phyloP scores from a whole-genome alignment of 495 filamentous ascomycete species.

The Podospora sp. region DNA sequence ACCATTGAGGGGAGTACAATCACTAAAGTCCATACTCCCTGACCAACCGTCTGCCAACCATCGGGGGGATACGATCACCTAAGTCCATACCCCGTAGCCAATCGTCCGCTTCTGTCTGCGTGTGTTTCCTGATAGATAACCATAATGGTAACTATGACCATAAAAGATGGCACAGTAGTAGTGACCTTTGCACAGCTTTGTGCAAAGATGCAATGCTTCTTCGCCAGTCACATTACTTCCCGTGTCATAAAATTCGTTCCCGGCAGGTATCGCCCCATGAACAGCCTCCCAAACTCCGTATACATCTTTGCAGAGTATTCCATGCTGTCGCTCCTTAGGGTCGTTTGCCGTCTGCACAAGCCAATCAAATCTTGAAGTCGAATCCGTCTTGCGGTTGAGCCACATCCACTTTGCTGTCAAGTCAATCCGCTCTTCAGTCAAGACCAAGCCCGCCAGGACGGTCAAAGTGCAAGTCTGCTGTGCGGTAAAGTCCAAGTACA shows the following conservation, averaged over 20 bases:
- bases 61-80: too few species aligned
- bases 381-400: neutral
- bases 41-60: neutral
- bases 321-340: neutral
- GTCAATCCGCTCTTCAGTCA: neutral
- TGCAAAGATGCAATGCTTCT: slow-evolving; percentile 5
- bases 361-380: neutral
- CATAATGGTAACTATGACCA: slow-evolving; percentile 5
- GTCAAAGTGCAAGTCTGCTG: neutral
- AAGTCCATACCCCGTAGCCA: neutral
- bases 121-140: neutral
- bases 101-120: neutral
- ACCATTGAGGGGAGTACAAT: too few species aligned
- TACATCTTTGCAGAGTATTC: neutral
- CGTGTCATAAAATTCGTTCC: neutral
- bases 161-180: slow-evolving; percentile 8
- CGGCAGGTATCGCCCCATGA: neutral
- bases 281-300: slow-evolving; percentile 3
- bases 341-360: neutral
- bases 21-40: too few species aligned
- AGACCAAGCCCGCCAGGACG: neutral
- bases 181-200: slow-evolving; percentile 16
- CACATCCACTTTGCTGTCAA: neutral
- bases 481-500: slow-evolving; percentile 40
- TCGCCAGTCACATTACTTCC: neutral